A percentile compares a stretch with the other conserved stretches of the same genome.
Conservation (phyloP, 106 monocot genomes). For the Apostasia shenzhenica region DNA sequence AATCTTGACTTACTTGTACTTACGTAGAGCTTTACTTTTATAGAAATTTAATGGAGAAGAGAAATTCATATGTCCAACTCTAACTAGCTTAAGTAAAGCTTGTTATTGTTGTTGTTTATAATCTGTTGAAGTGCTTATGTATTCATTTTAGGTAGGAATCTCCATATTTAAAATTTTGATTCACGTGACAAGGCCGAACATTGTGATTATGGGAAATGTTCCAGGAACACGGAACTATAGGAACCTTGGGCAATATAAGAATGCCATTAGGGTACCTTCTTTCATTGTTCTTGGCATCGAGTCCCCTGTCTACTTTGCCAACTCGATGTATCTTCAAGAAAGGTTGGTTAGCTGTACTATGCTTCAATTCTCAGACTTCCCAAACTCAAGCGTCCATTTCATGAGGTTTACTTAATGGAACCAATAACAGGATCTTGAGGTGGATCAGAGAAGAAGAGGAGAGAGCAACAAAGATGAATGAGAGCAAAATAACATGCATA, state of each 20-base stretch:
- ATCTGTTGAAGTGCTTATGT: too few species aligned
- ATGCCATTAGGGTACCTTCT: constrained; percentile 17
- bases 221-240: constrained; percentile 46
- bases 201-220: constrained; percentile 41
- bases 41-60: too few species aligned
- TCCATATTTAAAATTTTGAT: constrained; percentile 55
- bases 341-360: too few species aligned
- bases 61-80: too few species aligned
- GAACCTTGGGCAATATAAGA: constrained; percentile 26
- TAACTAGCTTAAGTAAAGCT: too few species aligned
- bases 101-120: too few species aligned
- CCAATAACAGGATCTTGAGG: constrained; percentile 28
- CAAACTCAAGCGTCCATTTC: background rate
- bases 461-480: constrained; percentile 14
- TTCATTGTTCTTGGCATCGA: constrained; percentile 51
- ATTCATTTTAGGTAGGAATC: constrained; percentile 33
- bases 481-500: constrained; percentile 28
- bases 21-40: too few species aligned
- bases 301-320: constrained; percentile 36
- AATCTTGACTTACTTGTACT: too few species aligned
- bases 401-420: background rate
- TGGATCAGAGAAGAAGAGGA: constrained; percentile 51
- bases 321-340: background rate
- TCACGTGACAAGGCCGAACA: constrained; percentile 59
- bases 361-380: too few species aligned